Conservation (phyloP, 306 rosid species). For the Trifolium dubium region DNA sequence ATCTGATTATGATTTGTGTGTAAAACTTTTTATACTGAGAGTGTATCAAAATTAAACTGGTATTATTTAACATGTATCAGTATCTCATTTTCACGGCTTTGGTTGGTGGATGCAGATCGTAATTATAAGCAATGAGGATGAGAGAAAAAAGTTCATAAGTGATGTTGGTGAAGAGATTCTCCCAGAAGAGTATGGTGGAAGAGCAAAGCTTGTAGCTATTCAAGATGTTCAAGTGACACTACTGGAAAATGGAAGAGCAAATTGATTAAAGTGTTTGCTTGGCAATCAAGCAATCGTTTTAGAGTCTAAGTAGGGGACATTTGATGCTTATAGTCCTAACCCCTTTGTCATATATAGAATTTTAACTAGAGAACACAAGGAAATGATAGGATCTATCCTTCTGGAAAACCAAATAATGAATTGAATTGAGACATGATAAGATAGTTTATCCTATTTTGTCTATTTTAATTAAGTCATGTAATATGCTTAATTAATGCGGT, state of each 20-base stretch:
- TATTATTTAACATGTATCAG: background rate
- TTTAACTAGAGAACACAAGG: background rate
- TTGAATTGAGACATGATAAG: background rate
- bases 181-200: slow-evolving; percentile 88
- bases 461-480: background rate
- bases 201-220: slow-evolving; percentile 61
- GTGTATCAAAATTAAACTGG: background rate
- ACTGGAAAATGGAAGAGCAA: slow-evolving; percentile 47
- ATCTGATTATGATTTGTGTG: background rate
- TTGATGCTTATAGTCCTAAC: slow-evolving; percentile 12
- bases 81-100: slow-evolving; percentile 6
- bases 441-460: background rate
- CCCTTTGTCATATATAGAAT: slow-evolving; percentile 8
- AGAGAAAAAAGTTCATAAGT: slow-evolving; percentile 54
- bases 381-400: background rate
- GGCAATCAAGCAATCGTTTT: slow-evolving; percentile 8
- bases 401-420: slow-evolving; percentile 1
- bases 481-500: background rate
- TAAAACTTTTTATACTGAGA: background rate
- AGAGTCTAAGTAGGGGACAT: background rate
- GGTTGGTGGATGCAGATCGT: slow-evolving; percentile 67
- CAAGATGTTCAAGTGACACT: slow-evolving; percentile 64
- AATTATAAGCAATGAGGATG: slow-evolving; percentile 72
- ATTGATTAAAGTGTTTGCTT: slow-evolving; percentile 26
- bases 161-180: slow-evolving; percentile 79